These are phyloP conservation scores for Pseudoturritis turrita DNA, from an alignment of 345 rosid species.

Conservation along the genomic window DNA sequence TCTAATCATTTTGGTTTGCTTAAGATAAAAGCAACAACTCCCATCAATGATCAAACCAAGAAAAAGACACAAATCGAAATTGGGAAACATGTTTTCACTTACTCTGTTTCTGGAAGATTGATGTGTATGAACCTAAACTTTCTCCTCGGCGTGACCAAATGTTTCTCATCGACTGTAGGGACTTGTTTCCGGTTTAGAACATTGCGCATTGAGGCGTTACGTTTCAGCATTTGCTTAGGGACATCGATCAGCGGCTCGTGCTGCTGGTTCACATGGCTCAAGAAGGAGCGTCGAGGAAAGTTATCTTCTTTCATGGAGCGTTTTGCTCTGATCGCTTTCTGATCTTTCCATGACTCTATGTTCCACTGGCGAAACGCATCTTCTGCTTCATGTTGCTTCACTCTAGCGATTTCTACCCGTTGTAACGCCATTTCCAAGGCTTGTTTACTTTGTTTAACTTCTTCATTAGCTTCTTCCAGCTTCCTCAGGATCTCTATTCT, in stretches of 20 bases:
- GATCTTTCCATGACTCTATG: slow-evolving; percentile 43
- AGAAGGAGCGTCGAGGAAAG: slow-evolving; percentile 36
- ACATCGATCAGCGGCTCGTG: slow-evolving; percentile 23
- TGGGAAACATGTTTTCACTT: slow-evolving; percentile 33
- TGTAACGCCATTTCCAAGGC: slow-evolving; percentile 65
- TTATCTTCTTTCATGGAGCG: slow-evolving; percentile 26
- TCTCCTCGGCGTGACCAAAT: slow-evolving; percentile 48
- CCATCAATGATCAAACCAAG: slow-evolving; percentile 13
- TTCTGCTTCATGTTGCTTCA: slow-evolving; percentile 75
- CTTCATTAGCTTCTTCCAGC: slow-evolving; percentile 76
- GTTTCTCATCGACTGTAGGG: slow-evolving; percentile 44
- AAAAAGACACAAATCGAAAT: neutral
- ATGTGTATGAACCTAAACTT: slow-evolving; percentile 79
- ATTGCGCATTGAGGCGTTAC: slow-evolving; percentile 72
- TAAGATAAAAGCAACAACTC: slow-evolving; percentile 16
- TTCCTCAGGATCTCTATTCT: slow-evolving; percentile 49
- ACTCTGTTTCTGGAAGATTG: slow-evolving; percentile 61
- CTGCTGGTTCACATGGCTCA: slow-evolving; percentile 34
- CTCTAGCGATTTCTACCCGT: slow-evolving; percentile 58
- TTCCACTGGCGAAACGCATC: slow-evolving; percentile 66
- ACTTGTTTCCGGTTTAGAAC: slow-evolving; percentile 65
- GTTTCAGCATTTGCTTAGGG: slow-evolving; percentile 42
- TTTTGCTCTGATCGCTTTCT: slow-evolving; percentile 22
- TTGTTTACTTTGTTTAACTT: slow-evolving; percentile 61
- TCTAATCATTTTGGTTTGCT: slow-evolving; percentile 1